A percentile compares a stretch with the other conserved stretches of the same genome.
These are phyloP conservation scores for Ceratobasidium sp. DNA, from an alignment of 1,284 basidiomycete species.

Conservation along the genomic window DNA sequence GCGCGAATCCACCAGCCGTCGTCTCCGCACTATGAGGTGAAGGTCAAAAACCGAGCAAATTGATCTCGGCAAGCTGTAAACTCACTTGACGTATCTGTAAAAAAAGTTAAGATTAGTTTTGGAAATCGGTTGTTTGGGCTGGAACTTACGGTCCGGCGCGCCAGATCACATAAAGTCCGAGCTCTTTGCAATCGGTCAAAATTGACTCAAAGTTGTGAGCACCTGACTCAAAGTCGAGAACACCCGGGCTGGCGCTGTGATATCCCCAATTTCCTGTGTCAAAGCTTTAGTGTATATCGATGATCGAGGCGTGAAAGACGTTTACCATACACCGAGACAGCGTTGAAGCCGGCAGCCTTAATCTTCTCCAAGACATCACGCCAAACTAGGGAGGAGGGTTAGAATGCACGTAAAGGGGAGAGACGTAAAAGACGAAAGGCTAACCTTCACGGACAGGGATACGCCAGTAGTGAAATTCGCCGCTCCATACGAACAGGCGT, in stretches of 20 bases:
- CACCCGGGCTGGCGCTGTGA: constrained; percentile 40
- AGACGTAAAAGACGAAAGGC: neutral
- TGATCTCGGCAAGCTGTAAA: neutral
- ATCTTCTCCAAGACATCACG: constrained; percentile 46
- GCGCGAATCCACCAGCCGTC: constrained; percentile 46
- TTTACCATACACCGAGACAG: constrained; percentile 44
- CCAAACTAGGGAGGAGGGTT: constrained; percentile 32
- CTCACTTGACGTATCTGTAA: constrained; percentile 40
- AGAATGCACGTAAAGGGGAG: neutral
- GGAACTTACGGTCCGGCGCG: constrained; percentile 41
- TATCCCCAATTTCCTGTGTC: constrained; percentile 43
- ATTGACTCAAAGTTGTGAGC: constrained; percentile 46
- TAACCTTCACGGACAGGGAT: constrained; percentile 45
- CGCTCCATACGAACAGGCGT: constrained; percentile 44
- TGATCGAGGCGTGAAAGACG: neutral
- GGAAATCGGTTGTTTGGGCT: neutral
- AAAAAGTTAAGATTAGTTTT: neutral
- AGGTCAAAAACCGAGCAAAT: neutral
- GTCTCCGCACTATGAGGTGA: constrained; percentile 32
- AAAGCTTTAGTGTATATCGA: constrained; percentile 6
- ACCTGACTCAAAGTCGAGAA: constrained; percentile 40
- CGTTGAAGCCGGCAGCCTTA: constrained; percentile 46
- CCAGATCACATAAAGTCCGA: constrained; percentile 46
- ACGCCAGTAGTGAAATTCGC: constrained; percentile 47
- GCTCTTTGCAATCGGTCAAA: constrained; percentile 40